Percentiles rank a stretch among this genome's conserved stretches.
Conservation (phyloP, 768 basidiomycete species). For the Hypholoma sublateritium region DNA sequence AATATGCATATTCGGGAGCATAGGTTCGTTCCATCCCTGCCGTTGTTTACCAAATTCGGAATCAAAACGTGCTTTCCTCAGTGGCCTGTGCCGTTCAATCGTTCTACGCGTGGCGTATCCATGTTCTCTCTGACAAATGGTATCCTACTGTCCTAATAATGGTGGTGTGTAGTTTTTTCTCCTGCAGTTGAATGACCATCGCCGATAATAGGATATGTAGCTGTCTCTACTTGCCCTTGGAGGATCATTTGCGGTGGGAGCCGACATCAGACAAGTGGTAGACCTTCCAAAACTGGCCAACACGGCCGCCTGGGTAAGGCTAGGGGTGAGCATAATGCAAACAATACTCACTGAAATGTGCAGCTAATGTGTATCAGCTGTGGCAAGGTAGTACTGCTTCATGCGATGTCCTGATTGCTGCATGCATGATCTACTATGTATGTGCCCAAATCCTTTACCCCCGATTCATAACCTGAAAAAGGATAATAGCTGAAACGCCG, state of each 20-base stretch:
- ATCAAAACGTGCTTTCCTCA: neutral
- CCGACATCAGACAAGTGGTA: no score
- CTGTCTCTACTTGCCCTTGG: neutral
- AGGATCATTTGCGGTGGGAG: neutral
- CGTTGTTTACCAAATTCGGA: neutral
- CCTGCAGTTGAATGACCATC: neutral
- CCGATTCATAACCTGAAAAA: neutral
- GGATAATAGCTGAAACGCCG: neutral
- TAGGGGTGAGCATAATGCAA: no score
- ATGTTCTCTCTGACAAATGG: neutral
- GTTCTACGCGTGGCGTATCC: neutral
- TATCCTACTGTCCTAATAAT: neutral
- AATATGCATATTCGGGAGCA: neutral
- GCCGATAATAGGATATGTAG: neutral
- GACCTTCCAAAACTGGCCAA: no score
- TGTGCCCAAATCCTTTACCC: neutral
- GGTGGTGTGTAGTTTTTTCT: neutral
- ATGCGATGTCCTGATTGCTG: neutral
- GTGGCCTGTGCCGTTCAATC: neutral
- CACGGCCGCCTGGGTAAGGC: no score
- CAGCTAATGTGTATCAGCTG: neutral
- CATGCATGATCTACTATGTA: neutral
- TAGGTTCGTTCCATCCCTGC: neutral
- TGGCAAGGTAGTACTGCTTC: neutral
- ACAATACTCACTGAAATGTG: no score